Base-by-base conservation (phyloP, 2,329 filamentous ascomycete genomes). In the Sphaceloma murrayae region DNA sequence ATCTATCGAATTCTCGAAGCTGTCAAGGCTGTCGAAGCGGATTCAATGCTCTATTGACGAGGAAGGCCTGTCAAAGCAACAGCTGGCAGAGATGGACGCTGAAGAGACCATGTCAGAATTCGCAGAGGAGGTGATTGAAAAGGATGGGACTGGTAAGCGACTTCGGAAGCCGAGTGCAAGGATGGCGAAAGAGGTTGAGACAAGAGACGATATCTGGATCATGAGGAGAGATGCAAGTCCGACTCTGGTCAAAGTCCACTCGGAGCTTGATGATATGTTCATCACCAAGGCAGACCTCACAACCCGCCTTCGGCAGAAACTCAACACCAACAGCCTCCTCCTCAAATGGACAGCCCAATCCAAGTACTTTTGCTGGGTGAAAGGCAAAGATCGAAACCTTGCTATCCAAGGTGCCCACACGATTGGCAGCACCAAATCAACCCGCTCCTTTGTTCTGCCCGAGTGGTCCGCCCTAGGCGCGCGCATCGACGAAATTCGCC, bases 321-420 rank as follows among this genome's bases (percentile, higher is more conserved):
- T 89, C 32, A 62, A 64, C 48, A 54, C 48, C 56, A 64, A 46
- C 4, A 80, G 73, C 47, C 72, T 96, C 32, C 82, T 78, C 1
- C 73, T 98, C 14, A 84, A 82, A 54, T 96, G 87, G 83, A 86
- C 82, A 1, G 82, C 89, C 0, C 82, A 80, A 10, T 72, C 94
- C 2, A 89, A 91, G 6, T 85, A 98, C 60, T 84, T 94, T 56
- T 88, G 84, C 54, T 88, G 96, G 59, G 75, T 96, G 54, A 91
- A 82, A 62, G 86, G 86, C 24, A 88, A 83, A 59, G 82, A 91
- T 54, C 67, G 74, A 4, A 62, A 68, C 46, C 62, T 67, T 30
- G 51, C 61, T 17, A 53, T 68, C 40, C 62, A 59, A 34, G 66
- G 62, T 49, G 70, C 67, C 9, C 57, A 66, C 59, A 76, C 71